phyloP scores from a whole-genome alignment of 2,329 filamentous ascomycete genomes.

The Aspergillus arachidicola region DNA sequence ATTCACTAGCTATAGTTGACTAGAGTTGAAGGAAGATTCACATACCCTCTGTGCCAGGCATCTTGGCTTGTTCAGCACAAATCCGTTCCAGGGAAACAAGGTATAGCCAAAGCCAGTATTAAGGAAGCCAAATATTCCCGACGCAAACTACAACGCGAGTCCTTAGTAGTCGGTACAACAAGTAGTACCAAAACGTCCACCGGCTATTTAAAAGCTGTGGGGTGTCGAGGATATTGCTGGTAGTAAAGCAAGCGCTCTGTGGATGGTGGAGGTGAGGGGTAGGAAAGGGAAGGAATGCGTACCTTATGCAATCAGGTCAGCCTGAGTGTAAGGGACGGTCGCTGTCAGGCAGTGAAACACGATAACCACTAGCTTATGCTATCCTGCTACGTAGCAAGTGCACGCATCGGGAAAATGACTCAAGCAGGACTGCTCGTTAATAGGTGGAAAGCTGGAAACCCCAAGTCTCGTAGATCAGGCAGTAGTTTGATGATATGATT shows the following conservation, averaged over 20 bases:
- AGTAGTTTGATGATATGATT: background rate
- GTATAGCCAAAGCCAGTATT: background rate
- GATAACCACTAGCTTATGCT: slow-evolving; percentile 5
- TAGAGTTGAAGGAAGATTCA: background rate
- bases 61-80: slow-evolving; percentile 9
- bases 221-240: background rate
- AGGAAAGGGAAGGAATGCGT: slow-evolving; percentile 19
- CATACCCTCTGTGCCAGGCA: slow-evolving; percentile 31
- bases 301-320: slow-evolving; percentile 20
- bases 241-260: background rate
- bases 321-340: slow-evolving; percentile 22
- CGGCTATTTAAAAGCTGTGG: background rate
- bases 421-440: background rate
- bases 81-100: background rate
- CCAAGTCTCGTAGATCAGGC: background rate
- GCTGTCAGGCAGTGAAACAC: slow-evolving; percentile 19
- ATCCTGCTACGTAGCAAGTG: slow-evolving; percentile 5
- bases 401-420: slow-evolving; percentile 8
- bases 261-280: slow-evolving; percentile 9
- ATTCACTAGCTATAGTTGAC: background rate
- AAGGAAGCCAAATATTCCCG: background rate
- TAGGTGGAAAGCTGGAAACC: background rate
- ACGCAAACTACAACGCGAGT: background rate
- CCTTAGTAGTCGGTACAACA: background rate
- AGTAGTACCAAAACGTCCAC: background rate